Percentiles rank a stretch among this genome's conserved stretches.
Evolutionary conservation across 1,139 yeast genomes (phyloP).

Genomic region (Hansenula sp.): DNA sequence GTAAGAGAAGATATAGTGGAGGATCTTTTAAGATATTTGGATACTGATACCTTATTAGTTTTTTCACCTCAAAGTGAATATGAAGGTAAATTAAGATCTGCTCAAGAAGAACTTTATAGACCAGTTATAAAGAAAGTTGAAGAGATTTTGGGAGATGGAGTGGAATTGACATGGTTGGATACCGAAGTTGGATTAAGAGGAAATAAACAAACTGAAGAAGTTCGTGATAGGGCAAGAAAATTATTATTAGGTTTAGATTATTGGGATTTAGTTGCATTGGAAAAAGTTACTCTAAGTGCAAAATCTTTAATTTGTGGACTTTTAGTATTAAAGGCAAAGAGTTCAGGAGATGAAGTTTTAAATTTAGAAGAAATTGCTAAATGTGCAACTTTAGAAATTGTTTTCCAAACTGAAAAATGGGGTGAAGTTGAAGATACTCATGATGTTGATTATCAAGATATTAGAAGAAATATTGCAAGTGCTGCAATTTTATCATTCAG

Average conservation of each 20-base stretch:
- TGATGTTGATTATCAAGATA: conserved; percentile 89
- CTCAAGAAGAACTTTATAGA: conserved; percentile 69
- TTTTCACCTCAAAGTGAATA: conserved; percentile 81
- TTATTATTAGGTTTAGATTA: conserved; percentile 63
- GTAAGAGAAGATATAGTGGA: conserved; percentile 47
- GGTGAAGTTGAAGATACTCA: conserved; percentile 99
- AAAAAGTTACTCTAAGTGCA: conserved; percentile 77
- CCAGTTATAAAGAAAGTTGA: conserved; percentile 73
- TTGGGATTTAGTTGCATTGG: conserved; percentile 85
- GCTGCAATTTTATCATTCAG: conserved; percentile 61
- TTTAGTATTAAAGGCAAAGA: conserved; percentile 26
- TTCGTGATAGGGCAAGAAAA: conserved; percentile 55
- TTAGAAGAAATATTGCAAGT: conserved; percentile 75
- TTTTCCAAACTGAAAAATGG: conserved; percentile 85
- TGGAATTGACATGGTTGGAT: conserved; percentile 56
- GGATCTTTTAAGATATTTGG: conserved; percentile 72
- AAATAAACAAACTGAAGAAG: conserved; percentile 59
- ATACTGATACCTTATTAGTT: conserved; percentile 88
- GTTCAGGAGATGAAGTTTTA: conserved; percentile 18
- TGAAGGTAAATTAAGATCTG: conserved; percentile 72
- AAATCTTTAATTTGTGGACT: conserved; percentile 84
- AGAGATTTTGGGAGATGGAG: conserved; percentile 41
- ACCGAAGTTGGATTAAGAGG: conserved; percentile 85
- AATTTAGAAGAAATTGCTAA: conserved; percentile 67
- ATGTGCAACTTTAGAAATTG: conserved; percentile 77